Evolutionary conservation across 768 basidiomycete genomes (phyloP), one percentile per base, ranked within the genome.

Genomic region (Tylopilus vinaceipallidus): DNA sequence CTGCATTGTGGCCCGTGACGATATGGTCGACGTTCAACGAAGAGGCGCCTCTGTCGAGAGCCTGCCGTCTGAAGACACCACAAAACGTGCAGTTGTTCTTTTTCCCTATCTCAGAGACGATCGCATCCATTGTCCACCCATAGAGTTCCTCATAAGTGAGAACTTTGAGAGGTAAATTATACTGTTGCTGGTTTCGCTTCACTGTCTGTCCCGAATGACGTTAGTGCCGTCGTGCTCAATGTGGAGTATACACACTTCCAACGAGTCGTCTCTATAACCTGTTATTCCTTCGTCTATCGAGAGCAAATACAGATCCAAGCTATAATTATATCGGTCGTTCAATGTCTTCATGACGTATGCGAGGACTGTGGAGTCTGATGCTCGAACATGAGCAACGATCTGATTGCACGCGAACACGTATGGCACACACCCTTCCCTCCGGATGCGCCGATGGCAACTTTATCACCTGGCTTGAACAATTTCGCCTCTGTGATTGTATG

Each of bases 1-100:
- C 97, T 37, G 97, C 97, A 63, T 99, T 99, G 68, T 99, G 97
- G 2, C 97, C 97, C 0, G 97, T 99, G 7, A 99, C 94, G 50
- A 99, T 97, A 63, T 99, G 97, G 56, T 98, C 93, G 13, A 98
- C 95, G 29, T 82, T 77, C 27, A 99, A 73, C 65, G 85, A 80
- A 4, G 88, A 81, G 4, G 95, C 97, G 2, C 97, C 97, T 51
- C 95, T 79, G 71, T 99, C 97, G 22, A 99, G 79, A 1, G 97
- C 97, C 66, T 98, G 97, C 38, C 97, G 79, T 48, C 97, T 78
- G 64, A 99, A 99, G 3, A 99, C 97, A 17, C 97, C 97, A 61
- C 97, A 99, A 71, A 98, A 99, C 0, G 97, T 99, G 69, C 97
- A 99, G 61, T 98, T 99, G 60, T 97, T 98, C 78, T 97, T 97